Base-by-base conservation (phyloP, 768 basidiomycete genomes). In the Mycena alexandri region DNA sequence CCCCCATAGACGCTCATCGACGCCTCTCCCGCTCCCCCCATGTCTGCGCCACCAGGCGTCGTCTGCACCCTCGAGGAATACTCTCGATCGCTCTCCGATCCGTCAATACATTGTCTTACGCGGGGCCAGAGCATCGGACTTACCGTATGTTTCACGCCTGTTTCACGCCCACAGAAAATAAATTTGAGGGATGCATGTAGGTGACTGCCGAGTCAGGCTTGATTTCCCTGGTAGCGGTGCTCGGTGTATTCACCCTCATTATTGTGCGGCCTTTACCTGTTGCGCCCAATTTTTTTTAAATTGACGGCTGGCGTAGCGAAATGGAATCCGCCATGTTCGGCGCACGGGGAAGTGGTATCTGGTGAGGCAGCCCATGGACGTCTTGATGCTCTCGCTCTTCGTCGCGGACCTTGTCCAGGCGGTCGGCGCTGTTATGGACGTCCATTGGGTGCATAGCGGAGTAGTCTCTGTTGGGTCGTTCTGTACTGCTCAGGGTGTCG, bases 401-500 rank as follows among this genome's bases (percentile, higher is more conserved):
- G 34, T 75, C 42, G 76, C 79, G 9, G 83, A 84, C 44, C 58
- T 81, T 9, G 29, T 83, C 12, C 82, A 84, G 66, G 81, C 78
- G 0, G 34, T 80, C 13, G 83, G 84, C 0, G 77, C 79, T 14
- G 73, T 79, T 13, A 65, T 83, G 68, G 77, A 83, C 61, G 60
- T 80, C 9, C 76, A 73, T 65, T 83, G 82, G 81, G 71, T 82
- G 11, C 63, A 75, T 43, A 58, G 69, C 9, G 81, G 82, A 11
- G 71, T 71, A 17, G 80, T 84, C 3, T 70, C 76, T 36, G 69
- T 65, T 1, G 80, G 81, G 8, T 19, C 48, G 0, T 83, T 75
- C 60, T 84, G 83, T 66, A 75, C 75, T 8, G 75, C 80, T 1
- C 82, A 84, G 70, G 83, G 81, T 19, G 71, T 79, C 47, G 65